These are phyloP conservation scores for Lactarius sp. DNA, from an alignment of 768 basidiomycete species.

Conservation along the genomic window DNA sequence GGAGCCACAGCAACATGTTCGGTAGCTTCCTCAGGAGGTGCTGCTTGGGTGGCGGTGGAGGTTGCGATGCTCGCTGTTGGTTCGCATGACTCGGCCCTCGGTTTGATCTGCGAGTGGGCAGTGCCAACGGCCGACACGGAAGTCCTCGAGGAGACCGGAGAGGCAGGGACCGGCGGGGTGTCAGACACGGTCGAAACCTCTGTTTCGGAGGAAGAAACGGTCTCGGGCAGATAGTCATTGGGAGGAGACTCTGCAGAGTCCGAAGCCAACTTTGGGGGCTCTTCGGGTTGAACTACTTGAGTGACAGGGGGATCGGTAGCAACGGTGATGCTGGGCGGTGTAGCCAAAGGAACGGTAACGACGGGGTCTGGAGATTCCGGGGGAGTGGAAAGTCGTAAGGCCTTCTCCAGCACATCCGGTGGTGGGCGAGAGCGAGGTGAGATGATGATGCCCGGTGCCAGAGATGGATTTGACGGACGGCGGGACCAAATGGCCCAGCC, in stretches of 20 bases:
- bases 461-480: slow-evolving; percentile 58
- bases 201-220: slow-evolving; percentile 45
- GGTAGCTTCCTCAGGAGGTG: slow-evolving; percentile 6
- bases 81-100: not conserved
- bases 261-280: slow-evolving; percentile 1
- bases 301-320: not conserved
- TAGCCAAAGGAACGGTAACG: not conserved
- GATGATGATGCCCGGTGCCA: slow-evolving; percentile 68
- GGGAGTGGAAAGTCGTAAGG: slow-evolving; percentile 51
- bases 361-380: slow-evolving; percentile 29
- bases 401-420: slow-evolving; percentile 48
- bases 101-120: slow-evolving; percentile 30
- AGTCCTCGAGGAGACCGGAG: slow-evolving; percentile 57
- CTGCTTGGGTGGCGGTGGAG: not conserved
- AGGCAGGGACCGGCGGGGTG: slow-evolving; percentile 42
- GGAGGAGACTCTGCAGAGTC: slow-evolving; percentile 21
- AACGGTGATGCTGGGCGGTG: not conserved
- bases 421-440: slow-evolving; percentile 62
- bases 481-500: slow-evolving; percentile 68
- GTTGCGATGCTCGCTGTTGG: not conserved
- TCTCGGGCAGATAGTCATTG: slow-evolving; percentile 32
- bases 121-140: slow-evolving; percentile 44
- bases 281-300: slow-evolving; percentile 1
- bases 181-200: slow-evolving; percentile 49
- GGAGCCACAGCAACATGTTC: not conserved